Conservation (phyloP, 2,329 filamentous ascomycete genomes). For the Penicillium sp. region DNA sequence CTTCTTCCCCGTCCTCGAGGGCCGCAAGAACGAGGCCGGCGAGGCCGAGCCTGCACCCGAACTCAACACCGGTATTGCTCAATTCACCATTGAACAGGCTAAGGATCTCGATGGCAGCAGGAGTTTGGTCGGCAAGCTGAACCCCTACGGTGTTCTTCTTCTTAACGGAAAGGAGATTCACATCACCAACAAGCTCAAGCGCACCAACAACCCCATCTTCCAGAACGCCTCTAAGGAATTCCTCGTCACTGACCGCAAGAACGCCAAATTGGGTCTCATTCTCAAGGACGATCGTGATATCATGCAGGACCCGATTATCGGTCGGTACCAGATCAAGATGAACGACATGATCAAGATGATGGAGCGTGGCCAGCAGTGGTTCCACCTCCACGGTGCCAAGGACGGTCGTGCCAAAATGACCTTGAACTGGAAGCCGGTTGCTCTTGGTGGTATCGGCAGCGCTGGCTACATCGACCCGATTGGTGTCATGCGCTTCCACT, state of each 20-base stretch:
- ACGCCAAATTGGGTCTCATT: constrained; percentile 83
- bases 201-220: constrained; percentile 97
- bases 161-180: constrained; percentile 93
- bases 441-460: constrained; percentile 75
- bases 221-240: constrained; percentile 90
- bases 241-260: constrained; percentile 89
- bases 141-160: constrained; percentile 83
- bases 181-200: constrained; percentile 86
- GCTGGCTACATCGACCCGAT: constrained; percentile 92
- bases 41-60: constrained; percentile 79
- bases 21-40: constrained; percentile 67
- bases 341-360: constrained; percentile 90
- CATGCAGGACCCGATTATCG: constrained; percentile 76
- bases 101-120: constrained; percentile 93
- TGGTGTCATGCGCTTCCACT: constrained; percentile 92
- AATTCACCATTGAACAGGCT: constrained; percentile 91
- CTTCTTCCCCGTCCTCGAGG: constrained; percentile 90
- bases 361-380: constrained; percentile 95
- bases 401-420: constrained; percentile 86
- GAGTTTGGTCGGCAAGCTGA: constrained; percentile 87
- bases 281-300: constrained; percentile 96
- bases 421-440: constrained; percentile 93
- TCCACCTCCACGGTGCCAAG: constrained; percentile 77
- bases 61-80: constrained; percentile 88
- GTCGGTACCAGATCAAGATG: constrained; percentile 92